Percentiles rank a stretch among this genome's conserved stretches.
Conservation (phyloP, 2,329 filamentous ascomycete species). For the Aspergillus novofumigatus region DNA sequence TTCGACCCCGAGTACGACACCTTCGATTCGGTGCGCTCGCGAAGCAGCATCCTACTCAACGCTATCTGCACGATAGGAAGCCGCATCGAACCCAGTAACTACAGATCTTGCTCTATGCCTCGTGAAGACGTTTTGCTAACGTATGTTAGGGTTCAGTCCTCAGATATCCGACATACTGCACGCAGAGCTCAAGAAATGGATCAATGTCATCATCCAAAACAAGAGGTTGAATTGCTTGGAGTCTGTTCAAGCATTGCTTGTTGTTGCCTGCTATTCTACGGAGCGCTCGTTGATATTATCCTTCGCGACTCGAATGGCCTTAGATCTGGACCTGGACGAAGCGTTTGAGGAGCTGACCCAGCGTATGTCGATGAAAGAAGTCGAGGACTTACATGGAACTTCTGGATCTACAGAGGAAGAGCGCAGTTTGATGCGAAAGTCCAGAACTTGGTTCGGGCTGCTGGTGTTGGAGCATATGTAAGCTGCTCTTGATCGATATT, state of each 20-base stretch:
- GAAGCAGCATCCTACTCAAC: slow-evolving; percentile 50
- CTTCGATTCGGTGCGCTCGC: slow-evolving; percentile 42
- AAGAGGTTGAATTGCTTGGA: slow-evolving; percentile 42
- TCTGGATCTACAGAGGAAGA: slow-evolving; percentile 21
- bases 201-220: slow-evolving; percentile 44
- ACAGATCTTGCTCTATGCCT: not conserved
- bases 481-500: not conserved
- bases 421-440: slow-evolving; percentile 38
- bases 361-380: slow-evolving; percentile 23
- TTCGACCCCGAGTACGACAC: slow-evolving; percentile 47
- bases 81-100: slow-evolving; percentile 35
- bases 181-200: slow-evolving; percentile 42
- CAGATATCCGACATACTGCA: slow-evolving; percentile 42
- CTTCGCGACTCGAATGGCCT: slow-evolving; percentile 49
- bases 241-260: slow-evolving; percentile 49
- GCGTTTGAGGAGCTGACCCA: slow-evolving; percentile 40
- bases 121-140: not conserved
- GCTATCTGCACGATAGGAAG: slow-evolving; percentile 52
- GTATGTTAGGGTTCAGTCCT: slow-evolving; percentile 20
- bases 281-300: slow-evolving; percentile 50
- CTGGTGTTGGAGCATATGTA: slow-evolving; percentile 51
- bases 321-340: slow-evolving; percentile 46
- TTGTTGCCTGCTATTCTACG: slow-evolving; percentile 51
- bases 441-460: slow-evolving; percentile 51
- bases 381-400: slow-evolving; percentile 13